Evolutionary conservation across 2,329 filamentous ascomycete species (phyloP).

Genomic region (Ascochyta pisi): DNA sequence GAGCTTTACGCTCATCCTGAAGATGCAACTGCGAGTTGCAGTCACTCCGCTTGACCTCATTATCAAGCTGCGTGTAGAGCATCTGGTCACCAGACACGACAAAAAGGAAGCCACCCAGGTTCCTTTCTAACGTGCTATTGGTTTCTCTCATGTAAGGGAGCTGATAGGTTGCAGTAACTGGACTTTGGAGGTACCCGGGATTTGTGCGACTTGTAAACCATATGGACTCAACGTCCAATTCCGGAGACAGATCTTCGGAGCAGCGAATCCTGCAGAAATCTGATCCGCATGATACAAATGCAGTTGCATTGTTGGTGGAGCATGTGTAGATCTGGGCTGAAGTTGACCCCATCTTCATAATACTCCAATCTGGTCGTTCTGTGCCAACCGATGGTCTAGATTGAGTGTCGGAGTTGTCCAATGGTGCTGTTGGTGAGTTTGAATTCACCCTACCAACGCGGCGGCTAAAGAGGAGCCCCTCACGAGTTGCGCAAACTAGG

Average conservation of each 20-base stretch:
- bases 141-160: constrained; percentile 31
- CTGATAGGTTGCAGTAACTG: constrained; percentile 43
- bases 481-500: constrained; percentile 47
- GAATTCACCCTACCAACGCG: neutral
- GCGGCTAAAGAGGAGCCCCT: constrained; percentile 39
- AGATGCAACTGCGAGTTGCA: neutral
- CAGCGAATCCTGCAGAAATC: constrained; percentile 47
- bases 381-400: no score
- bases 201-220: constrained; percentile 46
- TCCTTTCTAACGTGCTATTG: constrained; percentile 44
- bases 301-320: constrained; percentile 32
- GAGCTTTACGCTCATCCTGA: constrained; percentile 18
- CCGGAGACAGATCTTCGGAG: constrained; percentile 6
- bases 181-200: constrained; percentile 38
- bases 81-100: constrained; percentile 57
- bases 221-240: constrained; percentile 42
- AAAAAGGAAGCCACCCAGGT: constrained; percentile 54
- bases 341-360: constrained; percentile 36
- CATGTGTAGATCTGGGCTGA: constrained; percentile 34
- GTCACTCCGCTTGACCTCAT: constrained; percentile 33
- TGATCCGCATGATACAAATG: constrained; percentile 49
- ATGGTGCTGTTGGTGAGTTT: neutral
- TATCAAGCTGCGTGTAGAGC: constrained; percentile 56
- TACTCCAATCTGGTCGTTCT: constrained; percentile 14
- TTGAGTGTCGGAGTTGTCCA: neutral